phyloP scores from a whole-genome alignment of 2,329 filamentous ascomycete genomes.

The Ilyonectria sp. region DNA sequence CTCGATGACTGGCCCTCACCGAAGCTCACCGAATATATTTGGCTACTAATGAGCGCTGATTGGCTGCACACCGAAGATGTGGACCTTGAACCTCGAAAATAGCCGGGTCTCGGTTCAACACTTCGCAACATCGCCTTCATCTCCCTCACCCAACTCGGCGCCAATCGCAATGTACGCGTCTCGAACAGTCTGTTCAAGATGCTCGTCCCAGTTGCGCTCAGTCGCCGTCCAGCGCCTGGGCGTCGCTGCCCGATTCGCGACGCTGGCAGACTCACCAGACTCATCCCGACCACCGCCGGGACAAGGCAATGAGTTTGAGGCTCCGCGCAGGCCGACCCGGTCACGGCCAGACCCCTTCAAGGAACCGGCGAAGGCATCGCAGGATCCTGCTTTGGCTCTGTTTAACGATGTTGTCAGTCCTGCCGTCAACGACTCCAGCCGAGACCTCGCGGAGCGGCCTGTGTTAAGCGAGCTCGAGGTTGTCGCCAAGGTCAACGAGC shows the following conservation, averaged over 20 bases:
- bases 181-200: slow-evolving; percentile 54
- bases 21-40: slow-evolving; percentile 22
- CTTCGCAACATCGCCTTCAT: slow-evolving; percentile 28
- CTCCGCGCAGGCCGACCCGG: not conserved
- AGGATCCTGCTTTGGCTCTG: slow-evolving; percentile 50
- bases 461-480: slow-evolving; percentile 50
- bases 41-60: slow-evolving; percentile 22
- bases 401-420: slow-evolving; percentile 56
- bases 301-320: slow-evolving; percentile 17
- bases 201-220: slow-evolving; percentile 49
- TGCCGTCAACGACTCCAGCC: not conserved
- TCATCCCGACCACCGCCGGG: slow-evolving; percentile 19
- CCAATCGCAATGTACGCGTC: slow-evolving; percentile 53
- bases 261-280: slow-evolving; percentile 36
- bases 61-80: slow-evolving; percentile 37
- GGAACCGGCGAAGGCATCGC: slow-evolving; percentile 16
- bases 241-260: slow-evolving; percentile 44
- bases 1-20: not conserved
- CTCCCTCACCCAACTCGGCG: slow-evolving; percentile 18
- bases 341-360: slow-evolving; percentile 19
- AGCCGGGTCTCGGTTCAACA: slow-evolving; percentile 31
- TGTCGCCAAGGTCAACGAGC: slow-evolving; percentile 48
- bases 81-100: slow-evolving; percentile 41
- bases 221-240: slow-evolving; percentile 38
- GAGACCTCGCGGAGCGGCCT: slow-evolving; percentile 4